phyloP scores from a whole-genome alignment of 257 asterid species.

The Marsdenia floribunda region DNA sequence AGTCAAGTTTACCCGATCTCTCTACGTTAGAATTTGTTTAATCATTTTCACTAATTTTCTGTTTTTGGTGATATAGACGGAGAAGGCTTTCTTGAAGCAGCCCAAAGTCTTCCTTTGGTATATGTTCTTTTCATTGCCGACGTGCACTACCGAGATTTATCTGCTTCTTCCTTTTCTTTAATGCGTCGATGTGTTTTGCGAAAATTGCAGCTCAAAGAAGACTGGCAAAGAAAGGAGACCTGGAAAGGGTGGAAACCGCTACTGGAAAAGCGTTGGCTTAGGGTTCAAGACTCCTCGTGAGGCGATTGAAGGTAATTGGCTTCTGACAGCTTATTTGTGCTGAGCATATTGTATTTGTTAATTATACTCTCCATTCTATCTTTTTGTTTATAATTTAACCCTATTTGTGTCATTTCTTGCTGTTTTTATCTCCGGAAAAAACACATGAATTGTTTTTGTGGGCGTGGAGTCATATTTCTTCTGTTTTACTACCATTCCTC shows the following conservation, averaged over 20 bases:
- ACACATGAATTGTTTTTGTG: too few relatives aligned
- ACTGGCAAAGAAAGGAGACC: constrained; percentile 56
- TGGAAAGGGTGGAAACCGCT: constrained; percentile 64
- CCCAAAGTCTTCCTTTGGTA: constrained; percentile 68
- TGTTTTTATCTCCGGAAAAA: not conserved
- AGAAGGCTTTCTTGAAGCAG: constrained; percentile 73
- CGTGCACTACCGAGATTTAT: not conserved
- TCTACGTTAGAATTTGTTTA: not conserved
- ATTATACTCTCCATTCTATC: not conserved
- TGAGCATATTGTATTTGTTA: not conserved
- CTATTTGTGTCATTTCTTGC: too few relatives aligned
- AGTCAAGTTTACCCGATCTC: not conserved
- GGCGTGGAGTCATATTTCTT: too few relatives aligned
- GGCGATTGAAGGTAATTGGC: constrained; percentile 44
- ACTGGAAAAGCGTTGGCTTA: constrained; percentile 48
- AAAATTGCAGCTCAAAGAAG: constrained; percentile 50
- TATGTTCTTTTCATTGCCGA: not conserved
- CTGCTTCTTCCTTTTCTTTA: not conserved
- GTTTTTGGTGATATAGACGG: constrained; percentile 59
- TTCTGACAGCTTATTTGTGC: too few relatives aligned
- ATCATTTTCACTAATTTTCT: too few relatives aligned
- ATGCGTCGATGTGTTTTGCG: not conserved
- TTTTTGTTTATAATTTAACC: not conserved
- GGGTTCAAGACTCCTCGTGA: constrained; percentile 70
- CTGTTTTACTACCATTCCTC: too few relatives aligned